Percentiles rank a stretch among this genome's conserved stretches.
Evolutionary conservation across 495 filamentous ascomycete species (phyloP).

Genomic region (Neurospora sp.): DNA sequence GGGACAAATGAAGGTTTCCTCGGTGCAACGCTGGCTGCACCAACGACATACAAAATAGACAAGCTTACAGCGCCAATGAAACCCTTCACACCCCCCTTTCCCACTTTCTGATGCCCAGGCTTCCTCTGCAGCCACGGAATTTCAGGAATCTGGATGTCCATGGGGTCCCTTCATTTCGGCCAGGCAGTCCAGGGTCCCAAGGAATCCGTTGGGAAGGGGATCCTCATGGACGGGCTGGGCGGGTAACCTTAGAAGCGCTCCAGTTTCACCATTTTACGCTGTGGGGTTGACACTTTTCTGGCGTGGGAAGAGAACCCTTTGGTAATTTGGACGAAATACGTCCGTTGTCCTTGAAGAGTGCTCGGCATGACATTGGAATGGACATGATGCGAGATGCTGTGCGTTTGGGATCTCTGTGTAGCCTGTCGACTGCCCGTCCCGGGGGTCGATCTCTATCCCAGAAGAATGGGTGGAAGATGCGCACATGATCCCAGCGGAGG

Average conservation of each 20-base stretch:
- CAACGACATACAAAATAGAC: constrained; percentile 1
- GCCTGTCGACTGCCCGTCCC: background rate
- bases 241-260: background rate
- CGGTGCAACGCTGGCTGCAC: constrained; percentile 1
- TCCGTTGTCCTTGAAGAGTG: background rate
- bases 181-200: background rate
- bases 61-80: constrained; percentile 3
- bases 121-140: background rate
- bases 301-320: background rate
- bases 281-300: background rate
- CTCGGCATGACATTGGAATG: background rate
- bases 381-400: background rate
- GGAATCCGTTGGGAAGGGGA: background rate
- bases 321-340: background rate
- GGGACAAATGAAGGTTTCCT: background rate
- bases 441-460: background rate
- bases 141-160: background rate
- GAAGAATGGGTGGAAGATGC: background rate
- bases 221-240: background rate
- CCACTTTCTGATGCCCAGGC: background rate
- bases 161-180: background rate
- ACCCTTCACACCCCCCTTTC: background rate
- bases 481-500: background rate
- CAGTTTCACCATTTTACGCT: background rate
- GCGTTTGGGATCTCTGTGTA: background rate